Conservation (phyloP, 768 basidiomycete species). For the Royoungia palumana region DNA sequence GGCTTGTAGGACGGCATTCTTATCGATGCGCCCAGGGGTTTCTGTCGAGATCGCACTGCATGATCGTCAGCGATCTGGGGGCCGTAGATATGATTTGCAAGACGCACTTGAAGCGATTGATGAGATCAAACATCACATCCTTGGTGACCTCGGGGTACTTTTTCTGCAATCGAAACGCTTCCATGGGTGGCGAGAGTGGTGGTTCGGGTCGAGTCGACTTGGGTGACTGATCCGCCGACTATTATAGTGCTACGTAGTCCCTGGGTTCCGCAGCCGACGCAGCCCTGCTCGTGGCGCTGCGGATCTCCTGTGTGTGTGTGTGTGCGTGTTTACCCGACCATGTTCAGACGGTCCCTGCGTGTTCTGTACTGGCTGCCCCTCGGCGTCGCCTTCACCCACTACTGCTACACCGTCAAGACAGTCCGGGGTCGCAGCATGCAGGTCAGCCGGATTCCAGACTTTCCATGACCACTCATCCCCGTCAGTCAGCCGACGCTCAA, state of each 20-base stretch:
- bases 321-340: no score
- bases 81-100: not conserved
- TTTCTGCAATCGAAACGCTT: constrained; percentile 82
- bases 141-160: constrained; percentile 89
- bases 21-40: constrained; percentile 79
- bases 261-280: no score
- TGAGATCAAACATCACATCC: constrained; percentile 93
- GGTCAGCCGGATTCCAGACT: constrained; percentile 47
- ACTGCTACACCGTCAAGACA: constrained; percentile 50
- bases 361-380: constrained; percentile 60
- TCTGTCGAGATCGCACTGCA: constrained; percentile 71
- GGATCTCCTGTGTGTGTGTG: no score
- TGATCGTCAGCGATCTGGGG: constrained; percentile 1
- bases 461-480: no score
- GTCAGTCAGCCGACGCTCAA: constrained; percentile 68
- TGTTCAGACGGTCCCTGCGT: constrained; percentile 1
- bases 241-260: not conserved
- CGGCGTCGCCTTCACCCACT: constrained; percentile 44
- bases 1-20: constrained; percentile 73
- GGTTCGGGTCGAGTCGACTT: constrained; percentile 1
- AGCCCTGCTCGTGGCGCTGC: no score
- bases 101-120: constrained; percentile 94
- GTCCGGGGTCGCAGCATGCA: constrained; percentile 72
- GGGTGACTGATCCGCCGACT: not conserved
- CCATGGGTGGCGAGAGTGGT: constrained; percentile 47